These are phyloP conservation scores for Lasiosphaeria hispida DNA, from an alignment of 495 filamentous ascomycete genomes.

Conservation along the genomic window DNA sequence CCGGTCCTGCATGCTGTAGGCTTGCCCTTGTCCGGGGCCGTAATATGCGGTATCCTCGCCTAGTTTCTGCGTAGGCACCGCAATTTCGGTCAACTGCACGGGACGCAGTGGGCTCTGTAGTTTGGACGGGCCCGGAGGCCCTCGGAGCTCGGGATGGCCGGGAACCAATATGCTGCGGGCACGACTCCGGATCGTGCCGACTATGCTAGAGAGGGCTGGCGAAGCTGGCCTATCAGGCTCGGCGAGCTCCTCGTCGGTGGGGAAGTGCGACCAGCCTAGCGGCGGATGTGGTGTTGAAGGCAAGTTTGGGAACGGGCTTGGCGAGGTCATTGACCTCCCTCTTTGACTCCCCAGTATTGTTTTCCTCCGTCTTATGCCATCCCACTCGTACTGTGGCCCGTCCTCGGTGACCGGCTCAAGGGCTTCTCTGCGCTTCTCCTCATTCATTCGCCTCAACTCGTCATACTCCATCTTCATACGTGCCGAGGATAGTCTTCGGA, in stretches of 20 bases:
- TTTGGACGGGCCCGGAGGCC: conserved; percentile 20
- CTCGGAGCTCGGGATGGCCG: conserved; percentile 39
- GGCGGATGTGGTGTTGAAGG: conserved; percentile 68
- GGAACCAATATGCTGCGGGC: conserved; percentile 51
- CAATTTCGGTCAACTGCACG: conserved; percentile 59
- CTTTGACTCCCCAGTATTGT: conserved; percentile 59
- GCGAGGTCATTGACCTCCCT: conserved; percentile 36
- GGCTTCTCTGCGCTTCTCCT: conserved; percentile 69
- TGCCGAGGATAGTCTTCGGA: conserved; percentile 75
- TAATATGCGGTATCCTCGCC: conserved; percentile 41
- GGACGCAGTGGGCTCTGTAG: conserved; percentile 54
- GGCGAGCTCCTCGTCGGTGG: conserved; percentile 58
- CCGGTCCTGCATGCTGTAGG: conserved; percentile 14
- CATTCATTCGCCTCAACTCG: conserved; percentile 74
- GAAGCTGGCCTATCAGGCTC: conserved; percentile 49
- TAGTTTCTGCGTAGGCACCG: conserved; percentile 52
- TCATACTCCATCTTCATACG: conserved; percentile 76
- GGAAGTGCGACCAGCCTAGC: conserved; percentile 84
- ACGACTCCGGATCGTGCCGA: conserved; percentile 58
- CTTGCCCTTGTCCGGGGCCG: conserved; percentile 20
- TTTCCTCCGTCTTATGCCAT: conserved; percentile 80
- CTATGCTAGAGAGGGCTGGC: conserved; percentile 54
- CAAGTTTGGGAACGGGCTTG: conserved; percentile 36
- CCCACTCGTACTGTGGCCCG: conserved; percentile 73
- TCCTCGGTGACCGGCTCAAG: conserved; percentile 74